Percentiles rank a stretch among this genome's conserved stretches.
phyloP scores from a whole-genome alignment of 805 yeast genomes.

The Saccharomyces mikatae region DNA sequence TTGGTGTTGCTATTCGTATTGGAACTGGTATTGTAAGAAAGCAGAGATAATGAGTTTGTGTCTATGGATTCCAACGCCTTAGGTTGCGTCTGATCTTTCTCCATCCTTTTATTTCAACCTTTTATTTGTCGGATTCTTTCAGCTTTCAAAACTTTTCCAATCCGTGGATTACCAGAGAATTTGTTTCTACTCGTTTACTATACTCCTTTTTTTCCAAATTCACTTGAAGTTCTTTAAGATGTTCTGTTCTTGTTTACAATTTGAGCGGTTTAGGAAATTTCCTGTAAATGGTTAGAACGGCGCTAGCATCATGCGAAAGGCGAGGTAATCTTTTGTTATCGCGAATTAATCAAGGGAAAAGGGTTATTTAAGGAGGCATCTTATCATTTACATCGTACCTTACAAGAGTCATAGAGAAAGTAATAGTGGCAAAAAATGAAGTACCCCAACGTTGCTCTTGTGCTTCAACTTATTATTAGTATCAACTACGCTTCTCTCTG shows the following conservation, averaged over 20 bases:
- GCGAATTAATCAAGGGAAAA: neutral
- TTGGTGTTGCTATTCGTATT: conserved; percentile 4
- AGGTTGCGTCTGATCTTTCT: conserved; percentile 4
- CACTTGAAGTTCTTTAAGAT: neutral
- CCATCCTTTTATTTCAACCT: neutral
- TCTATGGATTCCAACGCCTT: conserved; percentile 23
- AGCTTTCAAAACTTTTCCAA: neutral
- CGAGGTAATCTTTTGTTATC: neutral
- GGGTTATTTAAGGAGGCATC: neutral
- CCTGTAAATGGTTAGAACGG: neutral
- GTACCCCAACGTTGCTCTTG: neutral
- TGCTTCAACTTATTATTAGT: neutral
- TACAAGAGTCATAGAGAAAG: neutral
- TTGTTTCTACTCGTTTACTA: neutral
- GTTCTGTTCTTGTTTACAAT: neutral
- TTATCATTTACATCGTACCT: neutral
- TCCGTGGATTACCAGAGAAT: neutral
- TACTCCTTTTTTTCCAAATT: neutral
- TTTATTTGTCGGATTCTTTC: neutral
- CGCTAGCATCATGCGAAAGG: neutral
- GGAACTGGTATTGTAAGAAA: conserved; percentile 15
- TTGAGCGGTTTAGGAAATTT: neutral
- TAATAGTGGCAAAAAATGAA: neutral
- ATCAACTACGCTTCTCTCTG: neutral
- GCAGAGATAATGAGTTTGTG: conserved; percentile 21